Evolutionary conservation across 2,329 filamentous ascomycete species (phyloP).

Genomic region (Aureobasidium sp.): DNA sequence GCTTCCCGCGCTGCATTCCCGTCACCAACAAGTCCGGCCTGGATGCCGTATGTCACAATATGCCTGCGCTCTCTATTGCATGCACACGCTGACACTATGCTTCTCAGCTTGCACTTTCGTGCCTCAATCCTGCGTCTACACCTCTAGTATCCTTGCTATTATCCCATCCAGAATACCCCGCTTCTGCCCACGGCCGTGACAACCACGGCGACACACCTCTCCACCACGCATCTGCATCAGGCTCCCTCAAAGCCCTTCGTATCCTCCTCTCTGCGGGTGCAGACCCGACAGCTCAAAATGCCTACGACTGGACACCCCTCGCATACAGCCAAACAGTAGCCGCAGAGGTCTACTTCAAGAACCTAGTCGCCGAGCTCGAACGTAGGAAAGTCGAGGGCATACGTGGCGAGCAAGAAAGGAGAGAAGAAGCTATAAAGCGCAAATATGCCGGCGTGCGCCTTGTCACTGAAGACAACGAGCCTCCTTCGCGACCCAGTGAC

Average conservation of each 20-base stretch:
- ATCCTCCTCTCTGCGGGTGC: constrained; percentile 74
- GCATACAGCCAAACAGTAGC: constrained; percentile 75
- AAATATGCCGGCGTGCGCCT: constrained; percentile 18
- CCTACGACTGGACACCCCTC: constrained; percentile 76
- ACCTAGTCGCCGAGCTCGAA: constrained; percentile 64
- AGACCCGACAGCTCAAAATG: constrained; percentile 63
- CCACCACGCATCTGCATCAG: constrained; percentile 78
- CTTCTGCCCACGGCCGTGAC: constrained; percentile 41
- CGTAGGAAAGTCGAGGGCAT: constrained; percentile 43
- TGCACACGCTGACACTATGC: neutral
- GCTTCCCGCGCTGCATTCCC: constrained; percentile 56
- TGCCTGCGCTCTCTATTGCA: constrained; percentile 17
- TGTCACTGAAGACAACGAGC: constrained; percentile 16
- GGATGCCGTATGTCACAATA: constrained; percentile 57
- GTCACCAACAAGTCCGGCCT: constrained; percentile 61
- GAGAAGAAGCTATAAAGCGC: constrained; percentile 15
- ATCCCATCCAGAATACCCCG: constrained; percentile 28
- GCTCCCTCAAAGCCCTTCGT: constrained; percentile 68
- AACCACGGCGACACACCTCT: constrained; percentile 75
- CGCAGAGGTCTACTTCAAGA: constrained; percentile 78
- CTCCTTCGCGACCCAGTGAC: constrained; percentile 4
- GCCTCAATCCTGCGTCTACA: constrained; percentile 31
- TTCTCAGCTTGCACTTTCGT: constrained; percentile 34
- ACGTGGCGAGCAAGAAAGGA: constrained; percentile 10
- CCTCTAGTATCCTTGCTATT: constrained; percentile 38